These are phyloP conservation scores for Monosporascus sp. DNA, from an alignment of 2,329 filamentous ascomycete genomes.

Conservation along the genomic window DNA sequence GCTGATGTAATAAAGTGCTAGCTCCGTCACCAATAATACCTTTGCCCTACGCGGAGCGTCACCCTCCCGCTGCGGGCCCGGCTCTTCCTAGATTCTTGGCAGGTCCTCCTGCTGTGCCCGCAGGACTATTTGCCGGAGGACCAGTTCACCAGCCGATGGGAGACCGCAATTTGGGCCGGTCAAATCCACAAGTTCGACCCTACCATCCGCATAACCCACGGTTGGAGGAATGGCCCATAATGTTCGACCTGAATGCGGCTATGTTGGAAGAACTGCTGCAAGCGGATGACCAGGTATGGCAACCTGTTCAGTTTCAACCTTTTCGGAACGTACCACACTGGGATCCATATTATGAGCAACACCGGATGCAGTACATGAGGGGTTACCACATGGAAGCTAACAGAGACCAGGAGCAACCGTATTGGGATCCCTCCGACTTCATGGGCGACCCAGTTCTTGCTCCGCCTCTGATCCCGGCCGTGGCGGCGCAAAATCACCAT, in stretches of 20 bases:
- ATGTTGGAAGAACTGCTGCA: too few species aligned
- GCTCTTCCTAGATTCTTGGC: not conserved
- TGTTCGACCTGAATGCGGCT: too few species aligned
- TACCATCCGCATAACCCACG: too few species aligned
- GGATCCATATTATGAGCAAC: too few species aligned
- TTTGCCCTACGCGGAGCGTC: too few species aligned
- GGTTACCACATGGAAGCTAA: not conserved
- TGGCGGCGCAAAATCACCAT: not conserved
- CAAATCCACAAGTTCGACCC: not conserved
- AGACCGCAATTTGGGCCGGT: not conserved
- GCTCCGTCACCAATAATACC: not conserved
- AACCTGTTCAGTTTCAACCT: too few species aligned
- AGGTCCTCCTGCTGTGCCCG: not conserved
- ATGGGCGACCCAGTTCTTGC: not conserved
- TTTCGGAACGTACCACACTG: too few species aligned
- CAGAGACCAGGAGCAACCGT: not conserved
- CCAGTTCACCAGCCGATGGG: not conserved
- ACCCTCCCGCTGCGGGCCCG: too few species aligned
- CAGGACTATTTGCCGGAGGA: not conserved
- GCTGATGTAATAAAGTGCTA: not conserved
- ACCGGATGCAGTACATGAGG: not conserved
- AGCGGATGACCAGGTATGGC: too few species aligned
- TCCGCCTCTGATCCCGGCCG: not conserved
- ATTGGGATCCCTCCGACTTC: not conserved
- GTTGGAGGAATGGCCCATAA: too few species aligned